These are phyloP conservation scores for Diplodia corticola DNA, from an alignment of 2,329 filamentous ascomycete species.

Conservation along the genomic window DNA sequence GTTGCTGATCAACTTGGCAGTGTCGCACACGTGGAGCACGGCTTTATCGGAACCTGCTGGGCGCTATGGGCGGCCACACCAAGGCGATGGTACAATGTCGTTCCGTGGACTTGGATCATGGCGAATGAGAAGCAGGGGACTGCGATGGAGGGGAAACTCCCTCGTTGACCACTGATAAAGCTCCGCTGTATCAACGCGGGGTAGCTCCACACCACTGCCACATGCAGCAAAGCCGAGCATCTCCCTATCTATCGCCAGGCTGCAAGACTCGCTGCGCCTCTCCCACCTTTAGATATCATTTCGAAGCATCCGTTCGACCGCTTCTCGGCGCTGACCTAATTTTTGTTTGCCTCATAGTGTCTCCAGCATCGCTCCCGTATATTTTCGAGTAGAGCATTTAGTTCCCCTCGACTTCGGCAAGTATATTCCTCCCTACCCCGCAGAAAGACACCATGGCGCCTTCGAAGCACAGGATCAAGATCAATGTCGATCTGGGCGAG, in stretches of 20 bases:
- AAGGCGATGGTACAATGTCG: not conserved
- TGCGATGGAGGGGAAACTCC: not conserved
- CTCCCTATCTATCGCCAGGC: not conserved
- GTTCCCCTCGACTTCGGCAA: not conserved
- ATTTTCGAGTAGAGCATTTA: not conserved
- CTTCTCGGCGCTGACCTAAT: not conserved
- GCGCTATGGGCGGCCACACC: slow-evolving; percentile 2
- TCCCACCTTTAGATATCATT: slow-evolving; percentile 1
- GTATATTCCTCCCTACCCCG: not conserved
- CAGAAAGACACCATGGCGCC: slow-evolving; percentile 44
- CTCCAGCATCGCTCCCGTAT: not conserved
- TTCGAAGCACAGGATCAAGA: slow-evolving; percentile 54
- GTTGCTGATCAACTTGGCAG: not conserved
- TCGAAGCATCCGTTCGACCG: not conserved
- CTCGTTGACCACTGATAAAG: slow-evolving; percentile 4
- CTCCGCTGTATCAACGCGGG: slow-evolving; percentile 9
- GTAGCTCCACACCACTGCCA: slow-evolving; percentile 3
- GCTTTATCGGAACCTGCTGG: not conserved
- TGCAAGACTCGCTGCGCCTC: not conserved
- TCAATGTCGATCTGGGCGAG: slow-evolving; percentile 57
- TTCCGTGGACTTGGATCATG: not conserved
- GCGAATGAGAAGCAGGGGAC: not conserved
- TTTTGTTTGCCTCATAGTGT: not conserved
- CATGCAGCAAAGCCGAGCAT: not conserved
- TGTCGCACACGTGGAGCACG: not conserved